Percentiles rank a stretch among this genome's conserved stretches.
phyloP scores from a whole-genome alignment of 345 rosid genomes.

The Tarenaya hassleriana region DNA sequence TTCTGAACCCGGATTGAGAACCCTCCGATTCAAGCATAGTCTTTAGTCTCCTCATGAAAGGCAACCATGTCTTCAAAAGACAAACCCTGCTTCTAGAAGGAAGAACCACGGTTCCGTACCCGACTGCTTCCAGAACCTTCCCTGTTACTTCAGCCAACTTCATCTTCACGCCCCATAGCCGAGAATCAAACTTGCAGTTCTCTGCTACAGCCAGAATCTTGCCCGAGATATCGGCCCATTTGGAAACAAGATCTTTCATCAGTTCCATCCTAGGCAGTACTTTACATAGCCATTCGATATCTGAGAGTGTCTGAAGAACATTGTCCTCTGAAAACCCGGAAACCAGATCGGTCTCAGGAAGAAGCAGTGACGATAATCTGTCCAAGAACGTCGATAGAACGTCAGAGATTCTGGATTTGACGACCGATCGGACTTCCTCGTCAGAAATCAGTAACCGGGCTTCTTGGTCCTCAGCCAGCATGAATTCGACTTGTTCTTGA shows the following conservation, averaged over 20 bases:
- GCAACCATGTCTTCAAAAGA: slow-evolving; percentile 73
- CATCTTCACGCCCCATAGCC: slow-evolving; percentile 62
- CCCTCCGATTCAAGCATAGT: slow-evolving; percentile 57
- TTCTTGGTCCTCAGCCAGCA: slow-evolving; percentile 70
- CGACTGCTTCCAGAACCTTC: slow-evolving; percentile 84
- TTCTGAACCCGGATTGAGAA: slow-evolving; percentile 41
- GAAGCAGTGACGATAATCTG: slow-evolving; percentile 45
- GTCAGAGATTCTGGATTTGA: slow-evolving; percentile 45
- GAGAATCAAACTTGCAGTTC: slow-evolving; percentile 46
- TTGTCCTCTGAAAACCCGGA: slow-evolving; percentile 32
- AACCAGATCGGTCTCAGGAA: slow-evolving; percentile 28
- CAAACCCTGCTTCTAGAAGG: slow-evolving; percentile 44
- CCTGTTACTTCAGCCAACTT: slow-evolving; percentile 72
- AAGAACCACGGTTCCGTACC: slow-evolving; percentile 78
- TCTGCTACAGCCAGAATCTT: slow-evolving; percentile 45
- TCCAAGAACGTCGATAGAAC: slow-evolving; percentile 48
- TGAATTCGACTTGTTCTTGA: slow-evolving; percentile 83
- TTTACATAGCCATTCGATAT: slow-evolving; percentile 80
- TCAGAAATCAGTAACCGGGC: slow-evolving; percentile 45
- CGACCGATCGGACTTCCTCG: slow-evolving; percentile 63
- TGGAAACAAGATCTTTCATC: slow-evolving; percentile 76
- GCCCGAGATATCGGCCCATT: slow-evolving; percentile 53
- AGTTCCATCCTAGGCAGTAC: slow-evolving; percentile 63
- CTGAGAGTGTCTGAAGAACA: slow-evolving; percentile 37
- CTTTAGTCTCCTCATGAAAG: slow-evolving; percentile 73